A percentile compares a stretch with the other conserved stretches of the same genome.
Conservation (phyloP, 2,329 filamentous ascomycete species). For the Penicillium sp. region DNA sequence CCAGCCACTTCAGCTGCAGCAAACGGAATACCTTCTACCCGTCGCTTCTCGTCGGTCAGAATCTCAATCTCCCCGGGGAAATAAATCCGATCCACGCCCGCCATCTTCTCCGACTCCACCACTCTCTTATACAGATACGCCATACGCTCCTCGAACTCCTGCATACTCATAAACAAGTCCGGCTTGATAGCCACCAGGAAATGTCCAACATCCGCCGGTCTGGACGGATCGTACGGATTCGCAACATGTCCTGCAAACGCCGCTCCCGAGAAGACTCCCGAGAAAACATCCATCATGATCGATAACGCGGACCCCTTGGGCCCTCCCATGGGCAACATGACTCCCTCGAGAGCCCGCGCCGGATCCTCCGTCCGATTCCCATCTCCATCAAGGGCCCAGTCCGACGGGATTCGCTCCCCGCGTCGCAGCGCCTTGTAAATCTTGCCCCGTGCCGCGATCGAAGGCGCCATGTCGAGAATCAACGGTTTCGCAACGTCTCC, state of each 20-base stretch:
- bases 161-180: constrained; percentile 64
- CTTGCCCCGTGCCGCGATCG: constrained; percentile 42
- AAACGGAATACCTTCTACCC: constrained; percentile 18
- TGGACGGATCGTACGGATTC: constrained; percentile 66
- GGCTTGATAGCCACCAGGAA: constrained; percentile 67
- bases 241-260: constrained; percentile 74
- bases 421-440: constrained; percentile 42
- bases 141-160: constrained; percentile 60
- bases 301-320: constrained; percentile 72
- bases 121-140: constrained; percentile 54
- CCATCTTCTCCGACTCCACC: constrained; percentile 47
- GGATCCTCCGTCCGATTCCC: constrained; percentile 68
- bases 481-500: constrained; percentile 53
- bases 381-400: constrained; percentile 70
- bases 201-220: constrained; percentile 65
- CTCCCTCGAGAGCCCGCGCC: constrained; percentile 61
- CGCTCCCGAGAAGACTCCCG: constrained; percentile 66
- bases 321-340: constrained; percentile 82
- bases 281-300: constrained; percentile 88
- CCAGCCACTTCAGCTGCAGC: constrained; percentile 15
- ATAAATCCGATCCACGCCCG: constrained; percentile 50
- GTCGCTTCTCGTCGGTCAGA: constrained; percentile 39
- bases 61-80: constrained; percentile 55
- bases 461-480: constrained; percentile 44
- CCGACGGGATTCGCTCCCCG: constrained; percentile 39